These are phyloP conservation scores for Aspergillus avenaceus DNA, from an alignment of 495 filamentous ascomycete species.

Conservation along the genomic window DNA sequence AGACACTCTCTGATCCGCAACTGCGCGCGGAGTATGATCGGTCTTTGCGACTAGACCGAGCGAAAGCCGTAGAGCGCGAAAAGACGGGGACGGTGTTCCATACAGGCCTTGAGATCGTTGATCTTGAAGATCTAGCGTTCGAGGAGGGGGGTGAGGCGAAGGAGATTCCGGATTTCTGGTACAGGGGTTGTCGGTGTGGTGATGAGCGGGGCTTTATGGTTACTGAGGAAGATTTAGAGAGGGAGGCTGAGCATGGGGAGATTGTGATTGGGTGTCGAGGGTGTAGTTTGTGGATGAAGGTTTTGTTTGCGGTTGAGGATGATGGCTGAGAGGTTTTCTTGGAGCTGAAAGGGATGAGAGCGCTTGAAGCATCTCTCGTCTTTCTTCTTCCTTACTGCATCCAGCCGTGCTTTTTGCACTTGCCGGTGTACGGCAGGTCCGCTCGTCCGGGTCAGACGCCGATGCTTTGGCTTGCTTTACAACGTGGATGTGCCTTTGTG, in stretches of 20 bases:
- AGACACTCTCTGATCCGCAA: constrained; percentile 56
- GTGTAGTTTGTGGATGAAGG: constrained; percentile 77
- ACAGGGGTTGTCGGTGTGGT: constrained; percentile 73
- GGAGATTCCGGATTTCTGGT: constrained; percentile 46
- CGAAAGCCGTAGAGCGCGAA: constrained; percentile 20
- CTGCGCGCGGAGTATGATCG: constrained; percentile 65
- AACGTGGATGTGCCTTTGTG: too few species aligned
- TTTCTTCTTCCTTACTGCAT: too few species aligned
- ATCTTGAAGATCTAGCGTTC: constrained; percentile 70
- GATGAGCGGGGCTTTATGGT: constrained; percentile 68
- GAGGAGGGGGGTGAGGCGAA: constrained; percentile 37
- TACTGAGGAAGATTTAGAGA: constrained; percentile 66
- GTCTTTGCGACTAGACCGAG: constrained; percentile 37
- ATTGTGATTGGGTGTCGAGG: constrained; percentile 72
- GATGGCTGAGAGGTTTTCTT: constrained; percentile 5
- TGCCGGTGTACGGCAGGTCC: too few species aligned
- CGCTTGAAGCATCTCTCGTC: too few species aligned
- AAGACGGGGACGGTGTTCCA: constrained; percentile 43
- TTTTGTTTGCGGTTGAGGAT: constrained; percentile 63
- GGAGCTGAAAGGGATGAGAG: too few species aligned
- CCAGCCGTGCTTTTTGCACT: too few species aligned
- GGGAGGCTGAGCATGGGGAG: constrained; percentile 59
- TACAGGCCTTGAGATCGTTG: constrained; percentile 73
- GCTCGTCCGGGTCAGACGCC: too few species aligned
- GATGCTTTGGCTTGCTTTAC: too few species aligned